These are phyloP conservation scores for Patellifolia procumbens DNA, from an alignment of 179 eudicot genomes.

Conservation along the genomic window DNA sequence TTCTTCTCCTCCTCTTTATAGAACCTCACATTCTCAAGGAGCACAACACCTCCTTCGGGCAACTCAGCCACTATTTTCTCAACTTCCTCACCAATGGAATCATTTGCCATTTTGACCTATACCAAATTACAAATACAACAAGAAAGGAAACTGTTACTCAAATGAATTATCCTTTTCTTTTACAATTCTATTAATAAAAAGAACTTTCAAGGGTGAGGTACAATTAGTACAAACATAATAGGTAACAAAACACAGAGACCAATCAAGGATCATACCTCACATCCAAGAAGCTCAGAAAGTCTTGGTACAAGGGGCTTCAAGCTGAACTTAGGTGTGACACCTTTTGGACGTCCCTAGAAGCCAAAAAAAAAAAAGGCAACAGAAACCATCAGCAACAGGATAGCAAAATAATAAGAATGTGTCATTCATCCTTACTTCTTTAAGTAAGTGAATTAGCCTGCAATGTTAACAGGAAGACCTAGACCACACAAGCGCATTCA, in stretches of 20 bases:
- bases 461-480: not conserved
- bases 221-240: not conserved
- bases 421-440: too few relatives aligned
- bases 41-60: slow-evolving; percentile 52
- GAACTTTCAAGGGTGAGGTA: too few relatives aligned
- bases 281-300: slow-evolving; percentile 82
- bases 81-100: slow-evolving; percentile 47
- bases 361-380: slow-evolving; percentile 7
- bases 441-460: too few relatives aligned
- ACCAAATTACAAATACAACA: not conserved
- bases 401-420: not conserved
- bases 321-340: slow-evolving; percentile 90
- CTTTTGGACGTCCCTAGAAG: slow-evolving; percentile 86
- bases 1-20: slow-evolving; percentile 57
- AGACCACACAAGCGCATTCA: not conserved
- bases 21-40: slow-evolving; percentile 53
- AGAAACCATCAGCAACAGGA: not conserved
- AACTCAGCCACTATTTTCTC: slow-evolving; percentile 41
- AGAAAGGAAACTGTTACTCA: not conserved
- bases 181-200: too few relatives aligned
- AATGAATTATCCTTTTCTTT: not conserved
- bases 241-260: not conserved
- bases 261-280: slow-evolving; percentile 46
- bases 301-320: slow-evolving; percentile 86
- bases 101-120: slow-evolving; percentile 45